Percentiles rank a stretch among this genome's conserved stretches.
phyloP scores from a whole-genome alignment of 306 rosid species.

The Heteromeles arbutifolia region DNA sequence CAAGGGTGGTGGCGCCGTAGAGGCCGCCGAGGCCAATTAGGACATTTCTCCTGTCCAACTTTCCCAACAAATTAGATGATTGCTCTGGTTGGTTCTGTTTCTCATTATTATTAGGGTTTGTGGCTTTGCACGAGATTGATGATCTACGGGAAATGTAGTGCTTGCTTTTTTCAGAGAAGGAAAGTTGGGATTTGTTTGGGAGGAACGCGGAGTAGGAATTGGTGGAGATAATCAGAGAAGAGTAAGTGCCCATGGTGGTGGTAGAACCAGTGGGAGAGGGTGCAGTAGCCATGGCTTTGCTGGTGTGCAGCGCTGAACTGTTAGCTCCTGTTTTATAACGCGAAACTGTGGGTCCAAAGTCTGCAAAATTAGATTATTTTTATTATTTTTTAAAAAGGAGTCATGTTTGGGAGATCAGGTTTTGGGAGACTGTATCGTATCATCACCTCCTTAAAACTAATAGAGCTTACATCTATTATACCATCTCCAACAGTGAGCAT shows the following conservation, averaged over 20 bases:
- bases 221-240: background rate
- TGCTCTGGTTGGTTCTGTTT: background rate
- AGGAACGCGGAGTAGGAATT: background rate
- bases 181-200: background rate
- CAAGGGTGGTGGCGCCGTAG: slow-evolving; percentile 38
- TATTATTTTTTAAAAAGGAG: too few relatives aligned
- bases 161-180: background rate
- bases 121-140: slow-evolving; percentile 25
- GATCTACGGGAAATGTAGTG: background rate
- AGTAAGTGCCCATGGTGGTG: background rate
- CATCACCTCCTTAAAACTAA: too few relatives aligned
- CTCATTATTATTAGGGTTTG: background rate
- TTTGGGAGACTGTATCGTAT: too few relatives aligned
- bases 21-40: slow-evolving; percentile 59
- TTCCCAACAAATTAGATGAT: slow-evolving; percentile 7
- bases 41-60: slow-evolving; percentile 46
- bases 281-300: background rate
- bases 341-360: background rate
- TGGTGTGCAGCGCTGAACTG: background rate
- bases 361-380: too few relatives aligned
- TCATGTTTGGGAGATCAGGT: too few relatives aligned
- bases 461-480: too few relatives aligned
- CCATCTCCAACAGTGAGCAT: too few relatives aligned
- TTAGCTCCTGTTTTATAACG: background rate
- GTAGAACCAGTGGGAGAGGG: background rate